Evolutionary conservation across 2,329 filamentous ascomycete species (phyloP).

Genomic region (Setomelanomma holmii): DNA sequence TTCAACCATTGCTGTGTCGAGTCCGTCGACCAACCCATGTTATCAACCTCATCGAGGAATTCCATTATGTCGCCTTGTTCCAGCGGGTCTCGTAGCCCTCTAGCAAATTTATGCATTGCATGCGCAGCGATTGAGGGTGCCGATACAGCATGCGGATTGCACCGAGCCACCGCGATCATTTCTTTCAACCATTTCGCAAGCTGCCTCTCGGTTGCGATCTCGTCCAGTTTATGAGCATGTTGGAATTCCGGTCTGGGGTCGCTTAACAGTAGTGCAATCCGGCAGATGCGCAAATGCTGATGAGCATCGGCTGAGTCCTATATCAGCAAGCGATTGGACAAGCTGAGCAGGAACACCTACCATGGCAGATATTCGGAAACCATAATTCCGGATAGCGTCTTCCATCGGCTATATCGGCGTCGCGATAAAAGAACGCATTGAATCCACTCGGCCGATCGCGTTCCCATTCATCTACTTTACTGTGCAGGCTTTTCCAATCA

Average conservation of each 20-base stretch:
- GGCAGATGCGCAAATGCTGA: slow-evolving; percentile 23
- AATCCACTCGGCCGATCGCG: slow-evolving; percentile 18
- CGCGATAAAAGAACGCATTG: slow-evolving; percentile 20
- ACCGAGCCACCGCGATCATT: slow-evolving; percentile 23
- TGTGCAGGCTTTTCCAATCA: slow-evolving; percentile 16
- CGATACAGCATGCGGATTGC: slow-evolving; percentile 17
- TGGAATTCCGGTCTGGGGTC: neutral
- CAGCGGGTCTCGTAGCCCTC: slow-evolving; percentile 5
- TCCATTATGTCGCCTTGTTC: slow-evolving; percentile 22
- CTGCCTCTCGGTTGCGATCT: slow-evolving; percentile 1
- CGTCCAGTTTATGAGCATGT: neutral
- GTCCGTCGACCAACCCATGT: slow-evolving; percentile 20
- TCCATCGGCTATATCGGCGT: slow-evolving; percentile 1
- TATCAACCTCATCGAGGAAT: slow-evolving; percentile 26
- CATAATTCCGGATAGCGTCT: slow-evolving; percentile 22
- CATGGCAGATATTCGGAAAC: slow-evolving; percentile 20
- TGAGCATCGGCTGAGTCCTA: slow-evolving; percentile 19
- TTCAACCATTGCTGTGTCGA: slow-evolving; percentile 14
- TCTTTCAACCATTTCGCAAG: slow-evolving; percentile 16
- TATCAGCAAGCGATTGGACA: slow-evolving; percentile 1
- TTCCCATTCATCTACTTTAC: slow-evolving; percentile 28
- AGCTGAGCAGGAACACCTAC: slow-evolving; percentile 7
- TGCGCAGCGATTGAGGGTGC: slow-evolving; percentile 17
- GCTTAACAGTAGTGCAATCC: slow-evolving; percentile 15
- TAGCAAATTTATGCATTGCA: slow-evolving; percentile 22